These are phyloP conservation scores for Adansonia digitata DNA, from an alignment of 345 rosid species.

Conservation along the genomic window DNA sequence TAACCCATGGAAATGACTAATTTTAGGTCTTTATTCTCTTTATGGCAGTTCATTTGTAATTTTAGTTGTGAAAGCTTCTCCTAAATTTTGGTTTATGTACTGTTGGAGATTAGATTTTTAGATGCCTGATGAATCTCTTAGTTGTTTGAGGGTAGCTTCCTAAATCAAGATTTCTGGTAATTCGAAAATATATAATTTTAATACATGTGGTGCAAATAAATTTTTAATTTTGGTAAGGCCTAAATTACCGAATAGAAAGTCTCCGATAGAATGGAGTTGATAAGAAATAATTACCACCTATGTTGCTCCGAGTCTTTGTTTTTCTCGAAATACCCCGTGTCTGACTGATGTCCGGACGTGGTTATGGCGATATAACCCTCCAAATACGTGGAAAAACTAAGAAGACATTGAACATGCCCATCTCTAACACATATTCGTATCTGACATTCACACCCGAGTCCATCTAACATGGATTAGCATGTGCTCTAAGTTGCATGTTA, in stretches of 20 bases:
- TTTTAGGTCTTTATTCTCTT: not conserved
- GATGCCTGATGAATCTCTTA: not conserved
- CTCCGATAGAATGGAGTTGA: not conserved
- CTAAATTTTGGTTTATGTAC: not conserved
- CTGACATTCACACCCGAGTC: too few species aligned
- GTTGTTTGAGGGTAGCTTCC: not conserved
- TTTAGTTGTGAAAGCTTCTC: not conserved
- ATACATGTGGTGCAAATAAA: not conserved
- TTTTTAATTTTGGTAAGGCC: not conserved
- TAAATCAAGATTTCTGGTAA: not conserved
- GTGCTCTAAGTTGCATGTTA: not conserved
- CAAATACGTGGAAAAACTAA: too few species aligned
- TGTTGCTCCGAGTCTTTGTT: too few species aligned
- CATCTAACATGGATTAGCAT: too few species aligned
- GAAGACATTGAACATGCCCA: too few species aligned
- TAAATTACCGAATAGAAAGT: not conserved
- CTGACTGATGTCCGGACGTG: too few species aligned
- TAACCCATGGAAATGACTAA: not conserved
- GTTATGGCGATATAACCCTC: too few species aligned
- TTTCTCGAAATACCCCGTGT: too few species aligned
- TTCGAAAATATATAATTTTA: not conserved
- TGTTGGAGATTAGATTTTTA: not conserved
- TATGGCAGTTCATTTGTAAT: not conserved
- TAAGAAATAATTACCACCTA: not conserved
- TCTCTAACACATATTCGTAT: too few species aligned